Percentiles rank a stretch among this genome's conserved stretches.
Conservation (phyloP, 371 early-diverging fungal species). For the Vairimorpha apis region DNA sequence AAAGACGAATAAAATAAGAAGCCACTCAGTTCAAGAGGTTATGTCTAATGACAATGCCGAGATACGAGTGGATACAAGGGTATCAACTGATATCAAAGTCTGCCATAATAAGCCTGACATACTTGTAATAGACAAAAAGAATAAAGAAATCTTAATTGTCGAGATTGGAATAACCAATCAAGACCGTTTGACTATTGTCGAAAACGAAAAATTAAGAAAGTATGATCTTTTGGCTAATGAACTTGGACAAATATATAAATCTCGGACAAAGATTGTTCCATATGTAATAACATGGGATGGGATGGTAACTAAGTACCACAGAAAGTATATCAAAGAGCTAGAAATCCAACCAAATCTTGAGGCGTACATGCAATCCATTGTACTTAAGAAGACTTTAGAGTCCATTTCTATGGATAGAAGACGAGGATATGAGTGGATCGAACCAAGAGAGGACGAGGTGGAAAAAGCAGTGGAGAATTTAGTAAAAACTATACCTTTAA, state of each 20-base stretch:
- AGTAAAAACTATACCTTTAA: no score
- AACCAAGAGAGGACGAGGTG: no score
- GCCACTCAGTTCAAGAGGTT: constrained; percentile 11
- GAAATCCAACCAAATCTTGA: not conserved
- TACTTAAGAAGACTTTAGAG: not conserved
- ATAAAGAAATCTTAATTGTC: constrained; percentile 10
- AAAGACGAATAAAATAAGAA: constrained; percentile 1
- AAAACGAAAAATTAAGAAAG: constrained; percentile 9
- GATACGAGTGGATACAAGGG: constrained; percentile 4
- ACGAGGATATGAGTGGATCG: no score
- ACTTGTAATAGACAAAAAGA: constrained; percentile 6
- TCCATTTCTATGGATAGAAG: not conserved
- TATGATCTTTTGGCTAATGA: constrained; percentile 5
- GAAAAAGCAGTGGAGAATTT: no score
- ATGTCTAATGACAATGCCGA: not conserved
- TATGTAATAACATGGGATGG: not conserved
- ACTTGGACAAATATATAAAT: not conserved
- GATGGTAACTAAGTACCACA: not conserved
- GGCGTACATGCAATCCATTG: constrained; percentile 4
- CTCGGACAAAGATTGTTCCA: not conserved
- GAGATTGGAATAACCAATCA: not conserved
- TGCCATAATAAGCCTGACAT: constrained; percentile 8
- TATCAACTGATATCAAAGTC: not conserved
- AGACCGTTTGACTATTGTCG: not conserved
- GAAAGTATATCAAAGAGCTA: not conserved